These are phyloP conservation scores for Pestalotiopsis sp. DNA, from an alignment of 2,329 filamentous ascomycete genomes.

Conservation along the genomic window DNA sequence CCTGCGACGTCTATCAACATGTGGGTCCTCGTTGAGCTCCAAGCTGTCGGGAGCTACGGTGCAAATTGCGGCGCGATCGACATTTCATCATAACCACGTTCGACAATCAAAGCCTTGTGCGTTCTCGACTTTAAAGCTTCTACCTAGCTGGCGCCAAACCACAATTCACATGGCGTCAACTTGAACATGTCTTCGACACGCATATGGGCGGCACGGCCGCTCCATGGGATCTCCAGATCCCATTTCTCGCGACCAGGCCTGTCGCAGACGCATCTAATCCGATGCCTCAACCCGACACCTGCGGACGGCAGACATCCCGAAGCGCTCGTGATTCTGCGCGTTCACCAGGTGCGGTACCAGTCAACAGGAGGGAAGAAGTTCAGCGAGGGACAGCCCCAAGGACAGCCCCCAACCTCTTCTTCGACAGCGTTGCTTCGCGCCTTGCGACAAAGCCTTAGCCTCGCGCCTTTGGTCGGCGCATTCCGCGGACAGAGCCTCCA, in stretches of 20 bases:
- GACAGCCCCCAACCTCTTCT: constrained; percentile 26
- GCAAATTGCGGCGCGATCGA: constrained; percentile 5
- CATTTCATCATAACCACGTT: neutral
- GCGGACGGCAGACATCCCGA: constrained; percentile 10
- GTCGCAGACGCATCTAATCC: neutral
- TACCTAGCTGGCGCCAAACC: neutral
- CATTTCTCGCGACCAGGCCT: neutral
- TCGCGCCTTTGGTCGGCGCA: constrained; percentile 38
- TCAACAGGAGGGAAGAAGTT: constrained; percentile 21
- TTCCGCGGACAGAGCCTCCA: constrained; percentile 41
- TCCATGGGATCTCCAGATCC: constrained; percentile 6
- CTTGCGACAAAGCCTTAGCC: constrained; percentile 34
- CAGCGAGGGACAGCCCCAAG: constrained; percentile 24
- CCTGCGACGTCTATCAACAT: neutral
- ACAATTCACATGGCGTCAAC: neutral
- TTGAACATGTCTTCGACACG: constrained; percentile 10
- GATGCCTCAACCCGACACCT: neutral
- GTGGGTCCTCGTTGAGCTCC: neutral
- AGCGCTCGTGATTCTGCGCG: constrained; percentile 11
- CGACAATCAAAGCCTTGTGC: neutral
- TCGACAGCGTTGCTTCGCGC: constrained; percentile 29
- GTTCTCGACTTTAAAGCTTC: neutral
- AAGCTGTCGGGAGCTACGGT: constrained; percentile 8
- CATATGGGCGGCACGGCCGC: constrained; percentile 4
- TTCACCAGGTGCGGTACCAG: constrained; percentile 28